phyloP scores from a whole-genome alignment of 1,139 yeast species.

The Nadsonia commutata region DNA sequence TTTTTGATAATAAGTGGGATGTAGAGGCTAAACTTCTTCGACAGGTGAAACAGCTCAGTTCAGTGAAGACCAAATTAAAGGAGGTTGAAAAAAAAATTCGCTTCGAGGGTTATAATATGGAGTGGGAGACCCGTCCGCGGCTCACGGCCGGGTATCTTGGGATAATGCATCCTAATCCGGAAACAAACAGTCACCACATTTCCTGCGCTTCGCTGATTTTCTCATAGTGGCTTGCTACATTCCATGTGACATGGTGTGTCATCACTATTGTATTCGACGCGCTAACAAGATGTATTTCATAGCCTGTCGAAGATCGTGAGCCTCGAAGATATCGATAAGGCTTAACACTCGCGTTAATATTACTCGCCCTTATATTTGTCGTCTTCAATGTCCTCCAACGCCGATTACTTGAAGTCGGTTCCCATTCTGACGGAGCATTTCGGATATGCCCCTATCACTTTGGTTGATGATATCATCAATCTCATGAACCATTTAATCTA shows the following conservation, averaged over 20 bases:
- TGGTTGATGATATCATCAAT: slow-evolving; percentile 80
- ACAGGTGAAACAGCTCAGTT: slow-evolving; percentile 1
- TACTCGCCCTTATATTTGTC: background rate
- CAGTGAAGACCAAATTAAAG: background rate
- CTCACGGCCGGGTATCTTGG: background rate
- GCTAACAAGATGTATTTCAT: too few species aligned
- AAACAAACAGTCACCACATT: background rate
- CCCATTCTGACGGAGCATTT: slow-evolving; percentile 70
- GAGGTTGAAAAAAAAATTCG: background rate
- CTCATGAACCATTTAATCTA: slow-evolving; percentile 77
- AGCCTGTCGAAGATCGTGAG: too few species aligned
- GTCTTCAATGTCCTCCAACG: slow-evolving; percentile 1
- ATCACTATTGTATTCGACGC: too few species aligned
- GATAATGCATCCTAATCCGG: background rate
- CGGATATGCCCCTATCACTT: slow-evolving; percentile 74
- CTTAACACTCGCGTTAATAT: too few species aligned
- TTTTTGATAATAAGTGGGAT: slow-evolving; percentile 2
- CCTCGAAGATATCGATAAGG: too few species aligned
- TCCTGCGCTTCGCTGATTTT: too few species aligned
- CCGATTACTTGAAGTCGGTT: slow-evolving; percentile 18
- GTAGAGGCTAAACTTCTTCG: slow-evolving; percentile 1
- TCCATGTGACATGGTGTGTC: too few species aligned
- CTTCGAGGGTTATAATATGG: background rate
- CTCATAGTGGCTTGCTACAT: too few species aligned
- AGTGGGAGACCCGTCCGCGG: background rate